Percentiles rank a stretch among this genome's conserved stretches.
phyloP scores from a whole-genome alignment of 2,329 filamentous ascomycete genomes.

The Fusarium zealandicum region DNA sequence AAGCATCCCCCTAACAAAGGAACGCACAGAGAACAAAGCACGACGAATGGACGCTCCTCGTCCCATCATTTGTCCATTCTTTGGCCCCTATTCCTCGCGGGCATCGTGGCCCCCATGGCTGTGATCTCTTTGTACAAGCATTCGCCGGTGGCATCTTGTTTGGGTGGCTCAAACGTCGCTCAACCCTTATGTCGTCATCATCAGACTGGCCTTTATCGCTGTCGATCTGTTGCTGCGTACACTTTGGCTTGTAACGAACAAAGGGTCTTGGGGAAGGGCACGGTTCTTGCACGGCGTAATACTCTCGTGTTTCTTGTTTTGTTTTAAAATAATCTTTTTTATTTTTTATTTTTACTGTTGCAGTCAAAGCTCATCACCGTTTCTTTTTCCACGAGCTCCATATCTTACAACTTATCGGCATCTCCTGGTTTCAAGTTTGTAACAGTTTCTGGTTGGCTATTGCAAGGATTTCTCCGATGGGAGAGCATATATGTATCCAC shows the following conservation, averaged over 20 bases:
- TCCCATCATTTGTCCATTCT: constrained; percentile 13
- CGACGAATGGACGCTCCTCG: neutral
- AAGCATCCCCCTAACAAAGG: constrained; percentile 24
- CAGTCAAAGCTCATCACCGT: neutral
- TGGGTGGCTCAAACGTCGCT: constrained; percentile 16
- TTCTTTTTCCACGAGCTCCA: neutral
- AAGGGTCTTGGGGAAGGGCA: constrained; percentile 13
- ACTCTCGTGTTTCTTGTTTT: too few relatives aligned
- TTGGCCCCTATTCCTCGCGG: constrained; percentile 26
- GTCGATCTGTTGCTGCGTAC: too few relatives aligned
- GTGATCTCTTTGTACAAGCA: constrained; percentile 7
- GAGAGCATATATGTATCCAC: too few relatives aligned
- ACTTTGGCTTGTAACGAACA: constrained; percentile 2
- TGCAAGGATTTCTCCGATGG: neutral
- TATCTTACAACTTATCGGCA: neutral
- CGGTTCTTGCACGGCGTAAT: constrained; percentile 6
- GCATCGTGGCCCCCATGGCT: too few relatives aligned
- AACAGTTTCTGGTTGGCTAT: constrained; percentile 11
- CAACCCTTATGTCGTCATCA: constrained; percentile 21
- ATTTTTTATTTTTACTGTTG: too few relatives aligned
- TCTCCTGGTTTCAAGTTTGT: constrained; percentile 6
- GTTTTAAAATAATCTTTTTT: too few relatives aligned
- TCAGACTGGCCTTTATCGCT: neutral
- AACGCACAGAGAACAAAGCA: constrained; percentile 18
- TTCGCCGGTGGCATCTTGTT: constrained; percentile 13